A percentile compares a stretch with the other conserved stretches of the same genome.
Conservation (phyloP, 1,284 basidiomycete genomes). For the Sphaerobolus stellatus region DNA sequence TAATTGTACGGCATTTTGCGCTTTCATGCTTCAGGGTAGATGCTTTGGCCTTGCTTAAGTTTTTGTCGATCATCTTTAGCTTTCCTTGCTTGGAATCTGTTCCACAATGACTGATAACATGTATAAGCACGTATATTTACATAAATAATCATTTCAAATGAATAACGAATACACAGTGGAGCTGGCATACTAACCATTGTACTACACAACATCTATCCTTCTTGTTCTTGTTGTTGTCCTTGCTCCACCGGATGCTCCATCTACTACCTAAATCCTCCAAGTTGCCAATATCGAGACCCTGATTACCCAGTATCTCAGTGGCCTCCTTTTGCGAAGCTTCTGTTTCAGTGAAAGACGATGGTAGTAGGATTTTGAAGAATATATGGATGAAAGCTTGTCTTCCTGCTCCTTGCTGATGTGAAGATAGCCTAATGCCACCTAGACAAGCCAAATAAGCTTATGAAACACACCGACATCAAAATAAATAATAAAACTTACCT, state of each 20-base stretch:
- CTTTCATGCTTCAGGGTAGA: neutral
- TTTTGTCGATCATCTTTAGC: neutral
- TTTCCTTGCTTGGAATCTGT: neutral
- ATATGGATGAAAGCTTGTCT: neutral
- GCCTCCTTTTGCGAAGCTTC: neutral
- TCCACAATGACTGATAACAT: neutral
- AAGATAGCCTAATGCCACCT: neutral
- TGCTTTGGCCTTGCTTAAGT: neutral
- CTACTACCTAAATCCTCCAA: conserved; percentile 4
- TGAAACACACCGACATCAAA: no score
- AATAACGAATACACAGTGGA: no score
- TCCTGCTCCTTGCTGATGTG: neutral
- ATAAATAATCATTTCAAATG: no score
- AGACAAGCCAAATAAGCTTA: neutral
- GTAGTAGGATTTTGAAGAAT: neutral
- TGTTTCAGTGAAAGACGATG: neutral
- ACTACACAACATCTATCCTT: no score
- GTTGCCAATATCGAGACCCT: neutral
- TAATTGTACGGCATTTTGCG: neutral
- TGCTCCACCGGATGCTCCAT: conserved; percentile 5
- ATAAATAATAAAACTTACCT: neutral
- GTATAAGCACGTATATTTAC: no score
- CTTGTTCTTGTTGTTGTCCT: neutral
- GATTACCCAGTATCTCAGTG: neutral
- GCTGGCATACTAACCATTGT: no score